Evolutionary conservation across 1,139 yeast genomes (phyloP), one percentile per base, ranked within the genome.

Genomic region (Taiozyma sp.): DNA sequence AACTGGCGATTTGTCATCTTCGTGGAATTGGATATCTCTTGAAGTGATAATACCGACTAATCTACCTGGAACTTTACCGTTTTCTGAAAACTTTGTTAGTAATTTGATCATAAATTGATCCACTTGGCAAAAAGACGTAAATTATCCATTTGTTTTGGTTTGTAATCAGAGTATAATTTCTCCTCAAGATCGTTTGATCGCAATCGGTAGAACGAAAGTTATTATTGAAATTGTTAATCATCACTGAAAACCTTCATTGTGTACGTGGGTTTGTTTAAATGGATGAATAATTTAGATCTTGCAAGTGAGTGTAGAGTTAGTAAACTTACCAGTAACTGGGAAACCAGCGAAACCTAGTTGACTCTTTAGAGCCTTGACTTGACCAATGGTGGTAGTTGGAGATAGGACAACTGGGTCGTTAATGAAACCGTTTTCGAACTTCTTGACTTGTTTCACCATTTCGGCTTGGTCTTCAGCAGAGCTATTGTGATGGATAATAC

Each of bases 201-300:
- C 64, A 70, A 67, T 85, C 97, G 96, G 99, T 86, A 93, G 99
- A 93, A 93, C 98, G 99, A 93, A 93, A 93, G 98, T 93, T 90
- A 88, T 76, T 69, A 68, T 60, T 58, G 66, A 62, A 63, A 64
- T 61, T 63, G 46, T 68, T 70, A 71, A 76, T 82, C 95, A 87
- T 88, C 95, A 85, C 70, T 47, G 54, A 57, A 57, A 37, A 37
- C 41, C 41, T 19, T 37, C 24, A 37, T 19, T 13, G 10, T 14
- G n/a, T n/a, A 6, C 10, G 24, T 10, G 19, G 4, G 14, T 13
- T 19, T 9, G 3, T 19, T 40, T 14, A 14, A 29, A 22, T 46
- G 44, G 43, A 30, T 32, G 39, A 35, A 37, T 19, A 21, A 7
- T 32, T 32, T 19, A n/a, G n/a, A 32, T 32, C 35, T 32, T 32